Evolutionary conservation across 1,284 basidiomycete genomes (phyloP).

Genomic region (Ceratobasidium sp.): DNA sequence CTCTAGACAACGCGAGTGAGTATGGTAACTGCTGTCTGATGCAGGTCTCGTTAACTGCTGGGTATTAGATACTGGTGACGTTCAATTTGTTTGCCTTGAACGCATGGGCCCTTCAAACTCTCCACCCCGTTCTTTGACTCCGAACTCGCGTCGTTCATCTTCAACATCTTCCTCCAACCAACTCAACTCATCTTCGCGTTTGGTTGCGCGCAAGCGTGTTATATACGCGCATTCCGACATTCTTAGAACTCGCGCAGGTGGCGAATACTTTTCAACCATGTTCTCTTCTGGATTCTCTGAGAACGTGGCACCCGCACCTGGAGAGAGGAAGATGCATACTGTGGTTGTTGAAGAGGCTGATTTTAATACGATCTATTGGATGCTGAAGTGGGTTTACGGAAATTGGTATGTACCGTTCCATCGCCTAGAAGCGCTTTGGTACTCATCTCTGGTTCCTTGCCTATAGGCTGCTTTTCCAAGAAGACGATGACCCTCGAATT

Average conservation of each 20-base stretch:
- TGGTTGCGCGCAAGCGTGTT: constrained; percentile 64
- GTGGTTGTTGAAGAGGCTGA: constrained; percentile 82
- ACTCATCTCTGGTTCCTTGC: neutral
- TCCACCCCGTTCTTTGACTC: constrained; percentile 45
- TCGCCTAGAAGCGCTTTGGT: neutral
- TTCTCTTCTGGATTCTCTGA: constrained; percentile 75
- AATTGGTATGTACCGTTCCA: constrained; percentile 56
- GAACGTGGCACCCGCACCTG: constrained; percentile 52
- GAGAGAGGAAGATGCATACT: constrained; percentile 67
- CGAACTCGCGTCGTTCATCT: constrained; percentile 48
- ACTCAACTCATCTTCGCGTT: constrained; percentile 57
- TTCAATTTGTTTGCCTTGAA: constrained; percentile 75
- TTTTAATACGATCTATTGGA: constrained; percentile 83
- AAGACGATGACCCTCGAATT: constrained; percentile 67
- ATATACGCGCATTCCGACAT: constrained; percentile 86
- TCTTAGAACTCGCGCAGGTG: constrained; percentile 63
- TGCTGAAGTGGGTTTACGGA: constrained; percentile 81
- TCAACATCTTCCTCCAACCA: constrained; percentile 54
- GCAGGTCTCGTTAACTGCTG: neutral
- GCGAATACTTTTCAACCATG: constrained; percentile 82
- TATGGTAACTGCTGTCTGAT: constrained; percentile 30
- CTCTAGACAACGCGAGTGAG: constrained; percentile 69
- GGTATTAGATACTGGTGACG: constrained; percentile 58
- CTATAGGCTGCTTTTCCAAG: constrained; percentile 61
- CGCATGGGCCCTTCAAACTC: constrained; percentile 49